Percentiles rank a stretch among this genome's conserved stretches.
phyloP scores from a whole-genome alignment of 768 basidiomycete genomes.

The Lentinula sp. region DNA sequence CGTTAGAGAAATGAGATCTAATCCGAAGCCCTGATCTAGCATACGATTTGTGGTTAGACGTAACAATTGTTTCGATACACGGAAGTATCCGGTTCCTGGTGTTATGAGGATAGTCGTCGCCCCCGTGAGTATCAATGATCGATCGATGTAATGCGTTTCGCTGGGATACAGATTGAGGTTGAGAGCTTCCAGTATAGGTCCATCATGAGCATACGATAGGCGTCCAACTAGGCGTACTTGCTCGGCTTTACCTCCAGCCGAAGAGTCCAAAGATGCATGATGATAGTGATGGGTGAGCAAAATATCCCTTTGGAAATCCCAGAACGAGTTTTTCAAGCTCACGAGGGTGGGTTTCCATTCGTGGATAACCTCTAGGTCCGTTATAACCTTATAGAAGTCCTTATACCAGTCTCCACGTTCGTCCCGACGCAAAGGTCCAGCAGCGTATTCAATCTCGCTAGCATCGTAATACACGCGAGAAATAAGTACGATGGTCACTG shows the following conservation, averaged over 20 bases:
- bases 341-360: constrained; percentile 88
- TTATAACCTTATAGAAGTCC: constrained; percentile 94
- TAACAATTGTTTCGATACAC: constrained; percentile 84
- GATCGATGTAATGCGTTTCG: constrained; percentile 93
- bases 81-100: constrained; percentile 91
- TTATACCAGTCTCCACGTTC: constrained; percentile 82
- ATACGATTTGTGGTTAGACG: constrained; percentile 90
- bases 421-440: constrained; percentile 72
- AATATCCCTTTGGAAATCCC: constrained; percentile 89
- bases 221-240: constrained; percentile 70
- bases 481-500: constrained; percentile 90
- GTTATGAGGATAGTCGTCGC: constrained; percentile 79
- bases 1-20: constrained; percentile 83
- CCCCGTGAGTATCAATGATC: constrained; percentile 88
- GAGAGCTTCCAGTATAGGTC: constrained; percentile 90
- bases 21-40: constrained; percentile 87
- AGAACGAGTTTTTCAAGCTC: constrained; percentile 82
- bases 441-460: constrained; percentile 74
- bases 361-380: constrained; percentile 81
- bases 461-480: constrained; percentile 88
- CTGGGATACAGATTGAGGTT: constrained; percentile 90
- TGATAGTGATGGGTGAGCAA: constrained; percentile 87
- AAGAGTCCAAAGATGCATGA: constrained; percentile 49
- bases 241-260: constrained; percentile 35
- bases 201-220: constrained; percentile 86